These are phyloP conservation scores for Sesbania bispinosa DNA, from an alignment of 306 rosid species.

Conservation along the genomic window DNA sequence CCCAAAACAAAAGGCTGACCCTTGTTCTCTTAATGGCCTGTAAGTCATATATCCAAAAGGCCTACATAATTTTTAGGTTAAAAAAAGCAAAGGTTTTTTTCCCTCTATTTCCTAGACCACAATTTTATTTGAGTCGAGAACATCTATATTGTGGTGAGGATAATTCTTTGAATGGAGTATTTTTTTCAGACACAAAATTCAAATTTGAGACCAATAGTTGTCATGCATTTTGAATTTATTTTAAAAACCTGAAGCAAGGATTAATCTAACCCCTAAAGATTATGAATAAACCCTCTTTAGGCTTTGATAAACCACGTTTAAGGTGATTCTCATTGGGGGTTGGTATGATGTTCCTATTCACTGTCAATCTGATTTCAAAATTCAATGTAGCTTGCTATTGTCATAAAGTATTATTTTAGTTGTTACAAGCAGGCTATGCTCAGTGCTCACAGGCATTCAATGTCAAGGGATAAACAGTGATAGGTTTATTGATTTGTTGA, in stretches of 20 bases:
- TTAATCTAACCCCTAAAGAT: neutral
- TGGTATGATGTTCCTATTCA: neutral
- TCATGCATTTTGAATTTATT: neutral
- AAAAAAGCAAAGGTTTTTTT: too few species aligned
- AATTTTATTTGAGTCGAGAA: too few species aligned
- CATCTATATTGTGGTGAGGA: too few species aligned
- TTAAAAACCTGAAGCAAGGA: neutral
- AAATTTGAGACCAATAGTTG: too few species aligned
- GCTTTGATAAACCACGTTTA: neutral
- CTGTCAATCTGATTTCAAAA: neutral
- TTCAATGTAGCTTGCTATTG: neutral
- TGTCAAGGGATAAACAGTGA: neutral
- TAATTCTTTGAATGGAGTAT: too few species aligned
- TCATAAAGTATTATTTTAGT: neutral
- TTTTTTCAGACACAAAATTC: too few species aligned
- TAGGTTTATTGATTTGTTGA: constrained; percentile 3
- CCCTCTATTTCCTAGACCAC: too few species aligned
- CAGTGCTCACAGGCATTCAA: neutral
- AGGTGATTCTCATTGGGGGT: too few species aligned
- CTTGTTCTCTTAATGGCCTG: neutral
- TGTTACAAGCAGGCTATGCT: neutral
- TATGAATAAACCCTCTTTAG: neutral
- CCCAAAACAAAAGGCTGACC: neutral
- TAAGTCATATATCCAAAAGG: neutral
- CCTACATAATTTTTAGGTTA: too few species aligned